Base-by-base conservation (phyloP, 106 monocot species). In the Dendrobium chrysotoxum region DNA sequence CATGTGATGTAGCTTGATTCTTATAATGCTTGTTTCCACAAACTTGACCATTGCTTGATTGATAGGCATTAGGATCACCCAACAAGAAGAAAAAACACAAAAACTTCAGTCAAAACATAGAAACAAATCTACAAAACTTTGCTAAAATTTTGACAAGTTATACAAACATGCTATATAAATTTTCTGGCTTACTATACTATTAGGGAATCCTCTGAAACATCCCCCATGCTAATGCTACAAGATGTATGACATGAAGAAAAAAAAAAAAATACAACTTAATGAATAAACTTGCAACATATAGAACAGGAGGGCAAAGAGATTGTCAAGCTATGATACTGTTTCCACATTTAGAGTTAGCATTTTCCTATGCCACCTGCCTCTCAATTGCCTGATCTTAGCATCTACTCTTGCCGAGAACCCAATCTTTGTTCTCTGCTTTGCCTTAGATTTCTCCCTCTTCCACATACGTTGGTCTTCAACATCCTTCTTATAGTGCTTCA, bases 391-490 rank as follows among this genome's bases (percentile, higher is more conserved):
- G 68, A 92, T 92, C 79, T 92, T 89, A 16, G 87, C 92, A 40
- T 92, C 92, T 20, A 92, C 92, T 67, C 89, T 83, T 7, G 89
- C 89, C 0, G 89, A 80, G 44, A 92, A 92, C 23, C 89, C 92
- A 21, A 92, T 89, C 70, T 92, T 89, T 1, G 92, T 92, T 58
- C 85, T 78, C 75, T 92, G 87, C 75, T 89, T 85, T 31, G 89
- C 92, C 67, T 86, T 87, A 0, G 85, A 85, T 44, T 85, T 82
- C 82, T 92, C 92, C 78, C 84, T 81, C 74, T 85, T 89, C 89
- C 92, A 92, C 92, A 92, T 92, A 4, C 82, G 81, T 41, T 89
- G 87, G 68, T 92, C 92, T 77, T 92, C 92, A 26, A 89, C 83
- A 38, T 92, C 92, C 77, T 89, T 89, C 78, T 71, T 84, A 45